Evolutionary conservation across 176 grass and related monocot species (phyloP), one percentile per base, ranked within the genome.

Genomic region (Tuctoria greenei): DNA sequence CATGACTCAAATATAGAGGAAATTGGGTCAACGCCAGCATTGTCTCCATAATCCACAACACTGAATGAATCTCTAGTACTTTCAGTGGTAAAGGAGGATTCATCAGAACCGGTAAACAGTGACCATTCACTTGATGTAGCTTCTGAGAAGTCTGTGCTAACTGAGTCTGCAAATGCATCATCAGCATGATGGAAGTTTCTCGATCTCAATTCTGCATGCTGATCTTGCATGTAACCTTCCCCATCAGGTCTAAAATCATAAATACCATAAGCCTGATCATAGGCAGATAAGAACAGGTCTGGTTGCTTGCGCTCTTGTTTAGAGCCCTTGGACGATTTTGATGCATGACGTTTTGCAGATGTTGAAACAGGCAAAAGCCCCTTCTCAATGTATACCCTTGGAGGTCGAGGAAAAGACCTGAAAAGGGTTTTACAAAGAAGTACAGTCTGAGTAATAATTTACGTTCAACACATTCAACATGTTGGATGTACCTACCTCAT

Each of bases 21-120:
- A 63, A 99, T 86, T 0, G 91, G 79, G 36, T 95, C 92, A 16
- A 92, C 64, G 18, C 80, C 85, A 50, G 82, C 74, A 66, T 86
- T 88, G 43, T 95, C 95, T 26, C 89, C 87, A 45, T 92, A 88
- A 74, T 99, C 95, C 55, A 83, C 82, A 2, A 88, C 86, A 76
- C 95, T 99, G 73, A 90, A 99, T 20, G 95, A 99, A 73, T 99
- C 95, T 85, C 95, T 90, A 42, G 95, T 99, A 73, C 95, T 99
- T 66, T 99, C 95, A 1, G 95, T 99, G 46, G 95, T 99, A 69
- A 99, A 99, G 3, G 95, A 99, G 15, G 95, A 99, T 49, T 99
- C 95, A 16, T 99, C 95, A 7, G 95, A 99, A 66, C 95, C 95
- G 27, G 95, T 99, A 75, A 99, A 99, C 23, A 99, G 82, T 1